phyloP scores from a whole-genome alignment of 83 land plant genomes.

The Diphasiastrum complanatum region DNA sequence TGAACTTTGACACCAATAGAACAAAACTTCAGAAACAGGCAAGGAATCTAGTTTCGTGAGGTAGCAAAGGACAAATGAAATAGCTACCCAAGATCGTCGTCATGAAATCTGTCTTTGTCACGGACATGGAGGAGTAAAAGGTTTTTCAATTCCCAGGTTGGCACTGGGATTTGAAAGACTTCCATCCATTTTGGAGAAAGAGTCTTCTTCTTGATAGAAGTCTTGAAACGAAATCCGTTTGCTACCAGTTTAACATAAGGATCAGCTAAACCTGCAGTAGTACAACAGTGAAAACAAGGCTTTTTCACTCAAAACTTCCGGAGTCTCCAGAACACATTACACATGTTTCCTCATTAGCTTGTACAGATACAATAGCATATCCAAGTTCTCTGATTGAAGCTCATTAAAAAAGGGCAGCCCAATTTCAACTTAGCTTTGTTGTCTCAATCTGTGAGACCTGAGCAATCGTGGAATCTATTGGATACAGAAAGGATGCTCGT shows the following conservation, averaged over 20 bases:
- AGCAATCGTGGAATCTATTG: too few species aligned
- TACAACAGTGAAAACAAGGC: too few species aligned
- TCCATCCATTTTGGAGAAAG: constrained; percentile 84
- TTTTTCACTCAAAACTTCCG: not conserved
- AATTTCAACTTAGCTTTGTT: too few species aligned
- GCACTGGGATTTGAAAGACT: constrained; percentile 67
- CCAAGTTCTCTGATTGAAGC: too few species aligned
- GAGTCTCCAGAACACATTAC: not conserved
- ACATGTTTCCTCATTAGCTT: too few species aligned
- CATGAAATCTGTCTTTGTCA: constrained; percentile 70
- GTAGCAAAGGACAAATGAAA: constrained; percentile 9
- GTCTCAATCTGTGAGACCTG: too few species aligned
- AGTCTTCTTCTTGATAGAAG: constrained; percentile 68
- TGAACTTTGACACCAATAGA: constrained; percentile 3
- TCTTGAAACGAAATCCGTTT: constrained; percentile 51
- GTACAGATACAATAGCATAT: too few species aligned
- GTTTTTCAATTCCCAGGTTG: constrained; percentile 72
- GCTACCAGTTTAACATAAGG: constrained; percentile 83
- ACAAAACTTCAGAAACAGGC: not conserved
- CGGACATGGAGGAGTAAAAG: constrained; percentile 54
- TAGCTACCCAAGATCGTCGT: constrained; percentile 78
- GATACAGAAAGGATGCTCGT: too few species aligned
- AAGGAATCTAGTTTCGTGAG: not conserved
- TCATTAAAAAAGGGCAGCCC: too few species aligned
- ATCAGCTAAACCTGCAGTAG: constrained; percentile 64